phyloP scores from a whole-genome alignment of 805 yeast genomes.

The Metschnikowia henanensis region DNA sequence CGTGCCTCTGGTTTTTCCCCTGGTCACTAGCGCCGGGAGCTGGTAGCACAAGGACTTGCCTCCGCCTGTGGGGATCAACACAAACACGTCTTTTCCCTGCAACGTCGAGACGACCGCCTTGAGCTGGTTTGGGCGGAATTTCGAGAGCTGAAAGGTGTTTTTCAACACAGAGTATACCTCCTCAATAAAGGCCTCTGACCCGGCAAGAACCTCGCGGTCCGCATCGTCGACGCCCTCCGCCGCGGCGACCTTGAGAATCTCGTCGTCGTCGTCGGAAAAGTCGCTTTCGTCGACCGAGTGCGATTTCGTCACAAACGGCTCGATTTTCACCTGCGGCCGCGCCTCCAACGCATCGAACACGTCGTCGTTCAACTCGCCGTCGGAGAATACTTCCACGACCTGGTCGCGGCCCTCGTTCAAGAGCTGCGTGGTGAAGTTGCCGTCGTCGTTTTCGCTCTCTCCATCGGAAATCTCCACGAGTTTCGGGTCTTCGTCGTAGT shows the following conservation, averaged over 20 bases:
- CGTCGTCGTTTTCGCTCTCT: conserved; percentile 25
- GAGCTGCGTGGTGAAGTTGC: conserved; percentile 34
- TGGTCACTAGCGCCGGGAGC: conserved; percentile 80
- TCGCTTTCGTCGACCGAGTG: conserved; percentile 18
- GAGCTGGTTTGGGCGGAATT: conserved; percentile 80
- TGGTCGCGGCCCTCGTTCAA: conserved; percentile 42
- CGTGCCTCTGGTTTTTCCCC: conserved; percentile 78
- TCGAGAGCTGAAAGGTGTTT: conserved; percentile 57
- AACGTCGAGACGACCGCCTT: conserved; percentile 82
- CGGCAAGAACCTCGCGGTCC: conserved; percentile 15
- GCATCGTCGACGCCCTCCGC: conserved; percentile 5
- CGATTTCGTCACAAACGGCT: conserved; percentile 1
- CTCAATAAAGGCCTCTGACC: conserved; percentile 54
- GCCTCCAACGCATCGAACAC: conserved; percentile 14
- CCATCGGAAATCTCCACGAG: conserved; percentile 22
- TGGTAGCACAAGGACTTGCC: conserved; percentile 97
- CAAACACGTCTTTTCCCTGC: conserved; percentile 84
- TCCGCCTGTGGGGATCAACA: conserved; percentile 98
- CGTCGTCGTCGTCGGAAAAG: conserved; percentile 38
- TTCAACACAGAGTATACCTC: conserved; percentile 64
- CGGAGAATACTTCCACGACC: conserved; percentile 39
- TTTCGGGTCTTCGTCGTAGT: conserved; percentile 14
- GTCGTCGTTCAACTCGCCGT: conserved; percentile 28
- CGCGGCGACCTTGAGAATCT: conserved; percentile 17
- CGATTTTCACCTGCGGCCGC: conserved; percentile 13